Evolutionary conservation across 805 yeast genomes (phyloP).

Genomic region (Yueomyces sinensis): DNA sequence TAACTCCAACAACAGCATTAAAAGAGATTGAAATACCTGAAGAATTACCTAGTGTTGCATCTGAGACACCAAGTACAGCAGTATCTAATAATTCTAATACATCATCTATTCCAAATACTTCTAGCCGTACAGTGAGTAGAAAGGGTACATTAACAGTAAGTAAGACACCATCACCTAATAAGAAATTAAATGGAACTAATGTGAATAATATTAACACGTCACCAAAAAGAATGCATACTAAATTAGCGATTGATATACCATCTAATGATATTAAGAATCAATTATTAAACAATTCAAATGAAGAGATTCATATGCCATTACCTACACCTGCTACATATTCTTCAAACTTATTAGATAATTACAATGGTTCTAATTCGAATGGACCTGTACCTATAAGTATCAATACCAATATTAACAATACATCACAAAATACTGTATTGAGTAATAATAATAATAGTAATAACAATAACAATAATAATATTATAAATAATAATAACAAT

Average conservation of each 20-base stretch:
- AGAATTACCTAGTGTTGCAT: conserved; percentile 13
- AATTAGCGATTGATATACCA: conserved; percentile 21
- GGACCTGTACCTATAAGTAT: conserved; percentile 6
- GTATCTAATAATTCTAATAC: conserved; percentile 15
- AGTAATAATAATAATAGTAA: too few species aligned
- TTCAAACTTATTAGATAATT: conserved; percentile 10
- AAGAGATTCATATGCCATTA: conserved; percentile 50
- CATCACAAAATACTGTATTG: too few species aligned
- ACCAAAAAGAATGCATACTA: conserved; percentile 7
- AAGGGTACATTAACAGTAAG: conserved; percentile 2
- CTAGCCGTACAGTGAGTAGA: conserved; percentile 6
- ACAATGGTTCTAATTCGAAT: background rate
- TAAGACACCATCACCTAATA: conserved; percentile 7
- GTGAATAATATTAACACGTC: too few species aligned
- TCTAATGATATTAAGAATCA: conserved; percentile 13
- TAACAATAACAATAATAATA: too few species aligned
- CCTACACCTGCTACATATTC: conserved; percentile 34
- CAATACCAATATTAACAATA: conserved; percentile 6
- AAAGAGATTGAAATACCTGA: conserved; percentile 56
- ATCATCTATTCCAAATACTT: conserved; percentile 4
- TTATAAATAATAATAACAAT: too few species aligned
- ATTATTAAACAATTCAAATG: conserved; percentile 9
- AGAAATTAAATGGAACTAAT: conserved; percentile 2
- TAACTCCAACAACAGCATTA: conserved; percentile 39
- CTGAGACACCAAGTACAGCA: conserved; percentile 20